Evolutionary conservation across 2,329 filamentous ascomycete species (phyloP), one percentile per base, ranked within the genome.

Genomic region (Fusarium nisikadoi): DNA sequence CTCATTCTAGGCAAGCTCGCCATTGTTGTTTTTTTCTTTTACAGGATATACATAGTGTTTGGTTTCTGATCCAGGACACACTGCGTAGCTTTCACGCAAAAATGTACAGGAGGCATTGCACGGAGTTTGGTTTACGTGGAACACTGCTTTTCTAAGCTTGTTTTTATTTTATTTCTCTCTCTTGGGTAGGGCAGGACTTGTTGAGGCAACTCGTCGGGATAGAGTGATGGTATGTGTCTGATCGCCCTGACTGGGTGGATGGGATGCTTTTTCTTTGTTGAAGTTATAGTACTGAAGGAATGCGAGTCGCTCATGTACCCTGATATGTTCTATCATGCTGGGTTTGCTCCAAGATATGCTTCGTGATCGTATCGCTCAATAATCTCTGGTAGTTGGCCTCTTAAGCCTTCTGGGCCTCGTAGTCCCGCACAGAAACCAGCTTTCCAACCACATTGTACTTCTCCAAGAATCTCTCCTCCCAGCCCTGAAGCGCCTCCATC

Each of bases 371-470:
- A 25, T 23, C 11, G n/a, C 33, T 25, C 7, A 29, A 55, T 3
- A 5, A 33, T 43, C 23, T 35, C 39, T 25, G 6, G 36, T 42
- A 23, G 17, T 46, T 31, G 41, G 17, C 33, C 5, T 23, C 41
- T 54, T 56, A 73, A 31, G 70, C 58, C 62, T 77, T 75, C 46
- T 69, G 52, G 39, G 63, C 53, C 42, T 76, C 54, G 12, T 74
- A 83, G 27, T 88, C 84, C 6, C 77, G 82, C 29, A 82, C 84
- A 4, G 87, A 82, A 29, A 98, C 93, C 78, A 99, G 83, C 83
- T 90, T 92, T 25, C 96, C 96, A 19, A 99, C 94, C n/a, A 98
- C 90, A 29, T 97, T 85, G 82, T 99, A 99, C 87, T 99, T 98
- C 82, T 95, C 93, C 68, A 88, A 84, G 81, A 99, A 99, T 73